These are phyloP conservation scores for Saraca asoca DNA, from an alignment of 331 rosid species.

Conservation along the genomic window DNA sequence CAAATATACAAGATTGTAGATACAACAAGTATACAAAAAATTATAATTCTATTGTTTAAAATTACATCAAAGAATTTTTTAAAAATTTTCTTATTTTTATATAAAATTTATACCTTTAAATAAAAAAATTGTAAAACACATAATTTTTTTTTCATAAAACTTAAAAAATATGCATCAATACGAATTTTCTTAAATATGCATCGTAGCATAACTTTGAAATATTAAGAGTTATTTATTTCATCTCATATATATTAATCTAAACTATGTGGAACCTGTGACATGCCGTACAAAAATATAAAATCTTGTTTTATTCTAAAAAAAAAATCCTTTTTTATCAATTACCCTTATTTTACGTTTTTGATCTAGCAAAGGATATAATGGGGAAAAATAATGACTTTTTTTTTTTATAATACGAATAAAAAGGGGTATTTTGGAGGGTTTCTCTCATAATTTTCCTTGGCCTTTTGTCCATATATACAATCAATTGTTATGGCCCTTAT, in stretches of 20 bases:
- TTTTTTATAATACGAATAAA: slow-evolving; percentile 41
- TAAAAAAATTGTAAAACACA: too few species aligned
- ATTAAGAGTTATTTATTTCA: slow-evolving; percentile 12
- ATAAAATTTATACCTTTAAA: too few species aligned
- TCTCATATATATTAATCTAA: background rate
- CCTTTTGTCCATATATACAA: slow-evolving; percentile 43
- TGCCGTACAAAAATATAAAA: slow-evolving; percentile 4
- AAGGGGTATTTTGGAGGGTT: slow-evolving; percentile 67
- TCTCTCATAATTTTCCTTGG: slow-evolving; percentile 42
- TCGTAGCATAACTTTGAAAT: too few species aligned
- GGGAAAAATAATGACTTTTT: background rate
- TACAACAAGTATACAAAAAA: too few species aligned
- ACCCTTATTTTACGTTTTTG: slow-evolving; percentile 21
- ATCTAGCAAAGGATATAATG: slow-evolving; percentile 29
- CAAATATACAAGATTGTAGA: too few species aligned
- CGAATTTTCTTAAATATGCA: too few species aligned
- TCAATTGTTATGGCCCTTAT: too few species aligned
- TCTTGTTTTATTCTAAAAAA: background rate
- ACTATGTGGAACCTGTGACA: slow-evolving; percentile 3
- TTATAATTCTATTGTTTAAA: too few species aligned
- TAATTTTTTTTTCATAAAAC: too few species aligned
- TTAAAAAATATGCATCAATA: too few species aligned
- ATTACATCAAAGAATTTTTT: too few species aligned
- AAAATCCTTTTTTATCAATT: slow-evolving; percentile 2
- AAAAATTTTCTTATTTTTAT: too few species aligned